Conservation (phyloP, 2,329 filamentous ascomycete species). For the Clarireedia monteithiana region DNA sequence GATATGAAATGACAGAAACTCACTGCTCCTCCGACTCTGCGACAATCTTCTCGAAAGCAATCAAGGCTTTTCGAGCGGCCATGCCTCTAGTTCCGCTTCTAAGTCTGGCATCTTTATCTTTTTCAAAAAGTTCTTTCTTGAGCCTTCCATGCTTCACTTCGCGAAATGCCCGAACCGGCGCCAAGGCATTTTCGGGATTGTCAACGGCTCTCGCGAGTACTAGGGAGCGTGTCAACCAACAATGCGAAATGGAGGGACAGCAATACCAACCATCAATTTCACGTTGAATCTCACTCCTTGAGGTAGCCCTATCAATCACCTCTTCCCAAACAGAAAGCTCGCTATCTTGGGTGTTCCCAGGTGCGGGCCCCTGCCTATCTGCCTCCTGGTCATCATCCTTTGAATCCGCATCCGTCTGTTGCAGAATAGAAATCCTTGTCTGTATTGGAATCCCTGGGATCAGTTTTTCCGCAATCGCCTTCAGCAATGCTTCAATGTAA, state of each 20-base stretch:
- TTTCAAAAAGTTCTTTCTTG: slow-evolving; percentile 55
- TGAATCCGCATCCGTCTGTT: slow-evolving; percentile 46
- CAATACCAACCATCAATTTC: slow-evolving; percentile 48
- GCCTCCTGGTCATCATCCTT: slow-evolving; percentile 29
- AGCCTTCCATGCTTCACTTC: slow-evolving; percentile 54
- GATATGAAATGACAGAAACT: background rate
- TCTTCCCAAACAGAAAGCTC: slow-evolving; percentile 53
- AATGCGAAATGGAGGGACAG: background rate
- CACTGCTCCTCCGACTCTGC: slow-evolving; percentile 39
- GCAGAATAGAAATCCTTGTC: slow-evolving; percentile 58
- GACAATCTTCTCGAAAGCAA: slow-evolving; percentile 59
- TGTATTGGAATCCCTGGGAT: slow-evolving; percentile 67
- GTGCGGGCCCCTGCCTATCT: slow-evolving; percentile 15
- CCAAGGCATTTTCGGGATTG: slow-evolving; percentile 42
- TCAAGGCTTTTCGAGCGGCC: slow-evolving; percentile 67
- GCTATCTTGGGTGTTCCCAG: background rate
- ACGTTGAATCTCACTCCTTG: slow-evolving; percentile 47
- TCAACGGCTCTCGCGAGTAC: slow-evolving; percentile 55
- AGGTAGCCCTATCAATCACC: slow-evolving; percentile 54
- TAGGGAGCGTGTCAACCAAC: slow-evolving; percentile 15
- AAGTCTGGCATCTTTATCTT: slow-evolving; percentile 65
- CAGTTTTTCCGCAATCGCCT: slow-evolving; percentile 68
- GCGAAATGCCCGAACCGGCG: slow-evolving; percentile 53
- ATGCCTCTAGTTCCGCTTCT: slow-evolving; percentile 69
- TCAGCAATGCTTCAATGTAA: slow-evolving; percentile 51